Evolutionary conservation across 805 yeast species (phyloP), one percentile per base, ranked within the genome.

Genomic region (Myxozyma vanderwaltii): DNA sequence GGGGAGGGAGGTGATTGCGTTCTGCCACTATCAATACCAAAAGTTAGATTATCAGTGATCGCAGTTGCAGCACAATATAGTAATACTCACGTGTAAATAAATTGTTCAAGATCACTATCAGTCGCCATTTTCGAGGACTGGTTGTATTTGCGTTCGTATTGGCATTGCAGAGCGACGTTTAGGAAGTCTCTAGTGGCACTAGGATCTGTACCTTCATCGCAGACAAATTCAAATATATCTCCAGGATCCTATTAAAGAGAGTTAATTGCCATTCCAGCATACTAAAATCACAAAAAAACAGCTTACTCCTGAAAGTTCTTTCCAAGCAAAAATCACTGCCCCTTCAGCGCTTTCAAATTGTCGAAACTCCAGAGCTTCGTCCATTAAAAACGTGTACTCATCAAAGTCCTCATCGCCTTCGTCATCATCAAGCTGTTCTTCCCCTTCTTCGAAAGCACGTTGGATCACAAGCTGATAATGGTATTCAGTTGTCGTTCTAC

Each of bases 141-240:
- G 63, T 79, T 82, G 71, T 86, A 88, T 69, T 86, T 88, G 64
- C 84, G 80, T 70, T 90, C 96, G 70, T 82, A 92, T 66, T 85
- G 82, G 68, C 96, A 89, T 58, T 81, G 81, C 68, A 82, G 79
- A 13, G 89, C 77, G 0, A 84, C 77, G 26, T 75, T 70, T 75
- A 86, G 81, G 71, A 92, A 92, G 44, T 78, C 77, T 33, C 86
- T 83, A 40, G 86, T 82, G 40, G 84, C 79, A 26, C 78, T 82
- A 15, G 75, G 67, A 5, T 66, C 53, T 5, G 70, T 52, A n/a
- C 80, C 79, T 49, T 79, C 80, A 61, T 84, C 89, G 51, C 89
- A 82, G 23, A 87, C 79, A 73, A 89, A 91, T 72, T 91, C 96
- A 72, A 86, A 90, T 63, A 78, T 75, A 69, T 91, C 97, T 24